Percentiles rank a stretch among this genome's conserved stretches.
These are phyloP conservation scores for Tremellales sp. DNA, from an alignment of 1,284 basidiomycete genomes.

Conservation along the genomic window DNA sequence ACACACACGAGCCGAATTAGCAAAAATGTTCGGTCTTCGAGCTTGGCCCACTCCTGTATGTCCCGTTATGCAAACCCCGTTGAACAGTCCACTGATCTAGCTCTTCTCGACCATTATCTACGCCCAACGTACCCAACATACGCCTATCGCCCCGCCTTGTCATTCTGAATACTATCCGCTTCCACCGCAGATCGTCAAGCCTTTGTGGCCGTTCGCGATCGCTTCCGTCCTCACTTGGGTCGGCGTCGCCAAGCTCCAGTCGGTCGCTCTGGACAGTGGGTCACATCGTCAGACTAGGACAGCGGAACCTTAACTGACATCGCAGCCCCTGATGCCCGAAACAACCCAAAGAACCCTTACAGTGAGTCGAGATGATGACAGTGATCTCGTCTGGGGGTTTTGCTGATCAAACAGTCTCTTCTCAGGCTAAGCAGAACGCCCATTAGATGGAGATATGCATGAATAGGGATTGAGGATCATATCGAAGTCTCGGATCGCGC, in stretches of 20 bases:
- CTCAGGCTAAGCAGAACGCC: conserved; percentile 15
- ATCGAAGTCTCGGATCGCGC: too few species aligned
- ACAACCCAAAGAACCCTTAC: conserved; percentile 37
- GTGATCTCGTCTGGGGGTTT: too few species aligned
- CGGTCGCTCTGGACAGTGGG: conserved; percentile 13
- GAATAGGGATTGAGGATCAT: too few species aligned
- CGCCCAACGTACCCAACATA: too few species aligned
- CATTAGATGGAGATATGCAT: conserved; percentile 8
- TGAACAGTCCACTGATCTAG: too few species aligned
- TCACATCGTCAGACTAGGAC: not conserved
- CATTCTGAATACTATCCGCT: not conserved
- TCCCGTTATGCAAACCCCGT: too few species aligned
- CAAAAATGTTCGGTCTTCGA: conserved; percentile 44
- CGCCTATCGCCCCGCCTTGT: not conserved
- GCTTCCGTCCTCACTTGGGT: conserved; percentile 50
- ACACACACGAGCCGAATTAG: too few species aligned
- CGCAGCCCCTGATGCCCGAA: conserved; percentile 30
- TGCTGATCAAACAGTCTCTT: too few species aligned
- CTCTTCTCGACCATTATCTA: too few species aligned
- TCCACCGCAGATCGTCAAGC: conserved; percentile 15
- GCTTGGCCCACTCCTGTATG: conserved; percentile 45
- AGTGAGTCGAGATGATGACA: conserved; percentile 6
- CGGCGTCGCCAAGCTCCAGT: conserved; percentile 41
- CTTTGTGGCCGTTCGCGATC: conserved; percentile 30
- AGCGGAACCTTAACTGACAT: not conserved